Conservation (phyloP, 1,284 basidiomycete genomes). For the Puccinia novopanici region DNA sequence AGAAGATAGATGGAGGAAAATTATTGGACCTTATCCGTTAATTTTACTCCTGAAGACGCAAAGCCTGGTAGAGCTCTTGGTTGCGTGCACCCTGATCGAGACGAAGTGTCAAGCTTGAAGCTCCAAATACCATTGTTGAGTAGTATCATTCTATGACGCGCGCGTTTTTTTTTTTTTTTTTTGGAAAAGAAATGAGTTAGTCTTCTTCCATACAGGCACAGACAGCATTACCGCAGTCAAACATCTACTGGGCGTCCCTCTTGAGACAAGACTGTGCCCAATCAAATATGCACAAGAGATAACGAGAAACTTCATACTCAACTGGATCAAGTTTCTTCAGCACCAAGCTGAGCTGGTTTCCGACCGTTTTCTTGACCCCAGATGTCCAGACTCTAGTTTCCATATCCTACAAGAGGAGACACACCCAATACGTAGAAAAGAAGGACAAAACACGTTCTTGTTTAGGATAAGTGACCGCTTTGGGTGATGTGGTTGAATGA, state of each 20-base stretch:
- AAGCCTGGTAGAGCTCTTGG: too few relatives aligned
- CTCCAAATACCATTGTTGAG: conserved; percentile 45
- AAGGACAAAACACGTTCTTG: not conserved
- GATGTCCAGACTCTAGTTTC: conserved; percentile 44
- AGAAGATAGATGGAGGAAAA: too few relatives aligned
- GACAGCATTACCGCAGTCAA: too few relatives aligned
- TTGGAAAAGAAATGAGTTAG: too few relatives aligned
- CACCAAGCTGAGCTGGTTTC: conserved; percentile 47
- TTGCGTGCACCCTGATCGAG: too few relatives aligned
- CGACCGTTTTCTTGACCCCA: conserved; percentile 30
- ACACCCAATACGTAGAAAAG: not conserved
- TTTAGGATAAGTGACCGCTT: not conserved
- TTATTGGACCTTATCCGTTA: too few relatives aligned
- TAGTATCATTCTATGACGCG: conserved; percentile 28
- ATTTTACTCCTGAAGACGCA: too few relatives aligned
- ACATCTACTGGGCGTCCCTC: too few relatives aligned
- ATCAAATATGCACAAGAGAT: not conserved
- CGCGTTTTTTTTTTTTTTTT: too few relatives aligned
- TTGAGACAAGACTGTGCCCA: too few relatives aligned
- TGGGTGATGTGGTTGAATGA: not conserved
- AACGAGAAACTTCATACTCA: conserved; percentile 12
- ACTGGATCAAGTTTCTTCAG: conserved; percentile 46
- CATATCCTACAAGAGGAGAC: conserved; percentile 33
- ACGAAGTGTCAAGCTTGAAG: not conserved
- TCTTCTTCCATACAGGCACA: too few relatives aligned